phyloP scores from a whole-genome alignment of 2,329 filamentous ascomycete genomes.

The Arthrobotrys sinensis region DNA sequence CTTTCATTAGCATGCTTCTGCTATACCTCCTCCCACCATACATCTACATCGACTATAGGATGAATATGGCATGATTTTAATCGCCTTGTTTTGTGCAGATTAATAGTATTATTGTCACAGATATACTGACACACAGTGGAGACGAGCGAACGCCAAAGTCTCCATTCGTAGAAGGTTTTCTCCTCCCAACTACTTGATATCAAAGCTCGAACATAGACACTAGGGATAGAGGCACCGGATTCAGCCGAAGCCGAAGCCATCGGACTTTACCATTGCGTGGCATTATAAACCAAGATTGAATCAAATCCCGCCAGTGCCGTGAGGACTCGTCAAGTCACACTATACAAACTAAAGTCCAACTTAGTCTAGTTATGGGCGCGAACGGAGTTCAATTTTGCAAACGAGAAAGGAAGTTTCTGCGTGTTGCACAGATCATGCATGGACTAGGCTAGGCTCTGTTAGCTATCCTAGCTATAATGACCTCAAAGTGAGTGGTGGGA shows the following conservation, averaged over 20 bases:
- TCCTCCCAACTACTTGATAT: constrained; percentile 16
- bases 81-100: constrained; percentile 59
- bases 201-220: constrained; percentile 14
- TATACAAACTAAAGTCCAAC: not conserved
- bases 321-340: not conserved
- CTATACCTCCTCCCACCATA: constrained; percentile 13
- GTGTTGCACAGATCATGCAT: constrained; percentile 55
- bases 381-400: constrained; percentile 1
- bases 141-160: constrained; percentile 28
- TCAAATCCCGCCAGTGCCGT: constrained; percentile 14
- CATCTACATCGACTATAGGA: constrained; percentile 35
- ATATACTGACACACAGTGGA: constrained; percentile 20
- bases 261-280: constrained; percentile 23
- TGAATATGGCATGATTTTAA: constrained; percentile 40
- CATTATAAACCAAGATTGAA: constrained; percentile 27
- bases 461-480: not conserved
- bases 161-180: constrained; percentile 37
- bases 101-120: constrained; percentile 21
- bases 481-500: constrained; percentile 24
- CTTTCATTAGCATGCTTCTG: constrained; percentile 1
- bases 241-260: constrained; percentile 37
- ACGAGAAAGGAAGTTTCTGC: not conserved
- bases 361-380: constrained; percentile 5
- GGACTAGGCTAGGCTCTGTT: constrained; percentile 37
- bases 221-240: constrained; percentile 28